Evolutionary conservation across 2,329 filamentous ascomycete species (phyloP).

Genomic region (Hypomyces perniciosus): DNA sequence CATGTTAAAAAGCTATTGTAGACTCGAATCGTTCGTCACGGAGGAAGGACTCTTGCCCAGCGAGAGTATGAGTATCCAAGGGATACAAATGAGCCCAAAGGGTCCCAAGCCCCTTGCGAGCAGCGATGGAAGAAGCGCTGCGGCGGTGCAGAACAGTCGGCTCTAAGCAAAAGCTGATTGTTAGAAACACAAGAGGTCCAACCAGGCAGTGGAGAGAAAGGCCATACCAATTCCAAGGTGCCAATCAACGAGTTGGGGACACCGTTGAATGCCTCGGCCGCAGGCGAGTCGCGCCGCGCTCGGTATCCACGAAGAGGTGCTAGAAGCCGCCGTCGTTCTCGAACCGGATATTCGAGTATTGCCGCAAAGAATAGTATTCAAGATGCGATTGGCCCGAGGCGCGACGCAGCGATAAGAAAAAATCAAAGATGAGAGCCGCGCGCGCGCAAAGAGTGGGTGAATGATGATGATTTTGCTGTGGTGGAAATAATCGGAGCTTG

Average conservation of each 20-base stretch:
- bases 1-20: constrained; percentile 23
- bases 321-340: constrained; percentile 2
- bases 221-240: not conserved
- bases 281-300: constrained; percentile 9
- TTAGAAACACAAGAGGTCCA: not conserved
- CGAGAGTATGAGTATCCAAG: not conserved
- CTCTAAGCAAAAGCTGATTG: not conserved
- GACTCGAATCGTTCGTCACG: constrained; percentile 6
- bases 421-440: not conserved
- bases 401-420: not conserved
- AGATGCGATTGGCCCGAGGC: constrained; percentile 1
- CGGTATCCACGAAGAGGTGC: not conserved
- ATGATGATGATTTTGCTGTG: constrained; percentile 4
- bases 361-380: not conserved
- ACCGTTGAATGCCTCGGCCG: not conserved
- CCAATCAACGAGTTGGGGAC: not conserved
- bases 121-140: not conserved
- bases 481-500: constrained; percentile 6
- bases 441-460: constrained; percentile 2
- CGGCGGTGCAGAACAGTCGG: constrained; percentile 3
- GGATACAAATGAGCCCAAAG: not conserved
- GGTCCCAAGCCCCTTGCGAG: not conserved
- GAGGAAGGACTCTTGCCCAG: not conserved
- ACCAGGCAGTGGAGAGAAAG: not conserved
- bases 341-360: not conserved